phyloP scores from a whole-genome alignment of 164 flowering plant species.

The Malania oleifera region DNA sequence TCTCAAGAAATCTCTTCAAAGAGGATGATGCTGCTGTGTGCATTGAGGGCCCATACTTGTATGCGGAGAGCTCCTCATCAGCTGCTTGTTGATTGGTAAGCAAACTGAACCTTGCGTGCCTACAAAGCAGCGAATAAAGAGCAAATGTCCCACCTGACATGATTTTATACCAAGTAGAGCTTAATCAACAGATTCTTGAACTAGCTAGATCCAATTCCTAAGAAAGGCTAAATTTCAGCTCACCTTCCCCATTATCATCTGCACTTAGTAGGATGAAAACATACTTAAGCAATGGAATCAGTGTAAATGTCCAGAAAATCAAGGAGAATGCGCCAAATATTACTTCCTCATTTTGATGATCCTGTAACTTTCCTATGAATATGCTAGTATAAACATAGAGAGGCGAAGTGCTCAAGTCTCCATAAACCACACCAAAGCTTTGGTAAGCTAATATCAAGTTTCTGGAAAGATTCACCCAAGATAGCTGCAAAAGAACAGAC shows the following conservation, averaged over 20 bases:
- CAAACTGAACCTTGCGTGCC: slow-evolving; percentile 71
- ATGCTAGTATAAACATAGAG: slow-evolving; percentile 53
- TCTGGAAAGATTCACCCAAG: slow-evolving; percentile 1
- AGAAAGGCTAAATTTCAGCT: background rate
- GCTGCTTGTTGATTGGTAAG: slow-evolving; percentile 95
- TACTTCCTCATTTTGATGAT: slow-evolving; percentile 37
- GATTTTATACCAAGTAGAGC: slow-evolving; percentile 6
- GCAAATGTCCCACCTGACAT: slow-evolving; percentile 88
- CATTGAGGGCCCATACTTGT: slow-evolving; percentile 56
- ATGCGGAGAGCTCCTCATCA: slow-evolving; percentile 83
- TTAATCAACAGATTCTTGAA: slow-evolving; percentile 1
- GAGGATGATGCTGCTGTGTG: slow-evolving; percentile 30
- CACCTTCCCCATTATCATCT: slow-evolving; percentile 89
- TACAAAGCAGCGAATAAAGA: slow-evolving; percentile 83
- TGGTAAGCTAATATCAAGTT: slow-evolving; percentile 50
- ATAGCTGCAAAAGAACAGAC: background rate
- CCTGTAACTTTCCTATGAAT: slow-evolving; percentile 42
- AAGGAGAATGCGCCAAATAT: slow-evolving; percentile 68
- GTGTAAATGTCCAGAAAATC: slow-evolving; percentile 74
- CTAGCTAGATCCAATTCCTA: background rate
- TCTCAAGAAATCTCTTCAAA: slow-evolving; percentile 66
- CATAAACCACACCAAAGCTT: slow-evolving; percentile 65
- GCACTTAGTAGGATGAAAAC: slow-evolving; percentile 55
- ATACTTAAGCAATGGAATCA: slow-evolving; percentile 70
- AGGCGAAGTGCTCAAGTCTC: slow-evolving; percentile 67